Conservation (phyloP, 768 basidiomycete species). For the Tulasnella sp. region DNA sequence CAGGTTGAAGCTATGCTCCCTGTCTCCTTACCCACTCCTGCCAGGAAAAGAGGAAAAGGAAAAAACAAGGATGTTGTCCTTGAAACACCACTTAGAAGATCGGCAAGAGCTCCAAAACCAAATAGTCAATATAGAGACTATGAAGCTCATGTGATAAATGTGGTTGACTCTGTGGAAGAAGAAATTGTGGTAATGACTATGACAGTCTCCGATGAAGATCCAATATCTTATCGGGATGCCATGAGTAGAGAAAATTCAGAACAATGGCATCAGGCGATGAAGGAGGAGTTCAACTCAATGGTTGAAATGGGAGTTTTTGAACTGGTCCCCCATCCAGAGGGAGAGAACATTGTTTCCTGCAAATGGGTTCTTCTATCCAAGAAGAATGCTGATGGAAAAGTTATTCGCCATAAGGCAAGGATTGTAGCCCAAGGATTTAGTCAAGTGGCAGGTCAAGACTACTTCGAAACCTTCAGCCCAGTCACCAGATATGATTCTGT, state of each 20-base stretch:
- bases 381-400: slow-evolving; percentile 17
- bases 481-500: slow-evolving; percentile 10
- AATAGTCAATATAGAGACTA: neutral
- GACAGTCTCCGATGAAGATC: neutral
- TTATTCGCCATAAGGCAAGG: slow-evolving; percentile 21
- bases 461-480: slow-evolving; percentile 18
- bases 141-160: neutral
- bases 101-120: neutral
- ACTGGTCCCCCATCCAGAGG: slow-evolving; percentile 15
- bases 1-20: too few species aligned
- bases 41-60: neutral
- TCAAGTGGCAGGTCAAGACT: slow-evolving; percentile 22
- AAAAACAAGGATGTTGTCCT: neutral
- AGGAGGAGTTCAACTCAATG: neutral
- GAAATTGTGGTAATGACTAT: neutral
- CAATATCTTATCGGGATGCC: neutral
- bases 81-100: neutral
- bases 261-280: slow-evolving; percentile 5
- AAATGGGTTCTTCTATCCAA: slow-evolving; percentile 23
- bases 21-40: neutral
- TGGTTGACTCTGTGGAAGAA: neutral
- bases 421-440: slow-evolving; percentile 24
- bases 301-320: slow-evolving; percentile 15
- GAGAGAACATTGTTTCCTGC: slow-evolving; percentile 17
- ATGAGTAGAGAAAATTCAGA: neutral